Evolutionary conservation across 768 basidiomycete genomes (phyloP), one percentile per base, ranked within the genome.

Genomic region (Dioszegia hungarica): DNA sequence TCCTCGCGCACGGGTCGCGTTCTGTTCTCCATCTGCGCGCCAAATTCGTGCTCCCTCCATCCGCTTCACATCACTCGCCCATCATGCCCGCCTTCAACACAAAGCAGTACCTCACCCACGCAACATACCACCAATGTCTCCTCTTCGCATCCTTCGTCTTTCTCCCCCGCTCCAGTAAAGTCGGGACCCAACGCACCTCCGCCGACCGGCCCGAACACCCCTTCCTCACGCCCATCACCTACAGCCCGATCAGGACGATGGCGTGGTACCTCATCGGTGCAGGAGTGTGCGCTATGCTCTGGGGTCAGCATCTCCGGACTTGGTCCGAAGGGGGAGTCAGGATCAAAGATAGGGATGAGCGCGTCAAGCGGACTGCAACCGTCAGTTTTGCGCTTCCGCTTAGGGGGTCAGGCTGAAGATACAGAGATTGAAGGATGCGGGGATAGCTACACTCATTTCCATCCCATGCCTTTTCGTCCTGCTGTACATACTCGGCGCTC

Each of bases 141-240:
- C 66, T 74, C 34, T 34, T 64, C 39, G 60, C 60, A 19, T 61
- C 61, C 24, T 61, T 71, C 41, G 36, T 68, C 27, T 59, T 65
- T 50, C 60, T 74, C 2, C 72, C 72, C 2, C 64, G 66, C 5
- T 68, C 68, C 0, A 28, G 15, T 4, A 11, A 2, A 4, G 11
- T 17, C 2, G 49, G 49, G 6, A 24, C 24, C 22, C 67, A 62
- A 24, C 36, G 46, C 8, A 57, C 63, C 5, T 65, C 63, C 9
- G 24, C 53, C n/a, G 86, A 88, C 64, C 80, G 82, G 52, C 87
- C 87, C 11, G 87, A 89, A 66, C 83, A 84, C 58, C 81, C 81
- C 1, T 87, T 89, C 74, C 75, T 90, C 20, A 83, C 82, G 37
- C 79, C 82, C 1, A 72, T 91, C 59, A 90, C 89, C 0, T 66